phyloP scores from a whole-genome alignment of 768 basidiomycete species.

The Brasilioporus rufonigricans region DNA sequence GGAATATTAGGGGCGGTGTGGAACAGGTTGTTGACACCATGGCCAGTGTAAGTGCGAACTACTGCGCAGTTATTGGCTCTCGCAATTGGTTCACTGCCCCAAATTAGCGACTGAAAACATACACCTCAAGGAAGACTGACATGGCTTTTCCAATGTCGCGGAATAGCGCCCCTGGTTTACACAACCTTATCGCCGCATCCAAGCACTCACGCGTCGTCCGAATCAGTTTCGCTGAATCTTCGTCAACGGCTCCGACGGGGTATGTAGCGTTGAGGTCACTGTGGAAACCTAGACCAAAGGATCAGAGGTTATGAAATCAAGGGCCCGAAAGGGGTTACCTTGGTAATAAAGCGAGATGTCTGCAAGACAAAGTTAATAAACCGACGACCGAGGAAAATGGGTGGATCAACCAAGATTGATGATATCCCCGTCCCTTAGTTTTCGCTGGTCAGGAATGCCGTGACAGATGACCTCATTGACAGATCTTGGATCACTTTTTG shows the following conservation, averaged over 20 bases:
- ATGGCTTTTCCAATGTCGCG: slow-evolving; percentile 86
- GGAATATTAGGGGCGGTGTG: slow-evolving; percentile 86
- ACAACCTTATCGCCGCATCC: slow-evolving; percentile 86
- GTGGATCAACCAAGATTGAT: slow-evolving; percentile 77
- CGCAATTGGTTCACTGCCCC: slow-evolving; percentile 75
- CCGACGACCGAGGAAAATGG: slow-evolving; percentile 5
- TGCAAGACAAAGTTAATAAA: slow-evolving; percentile 30
- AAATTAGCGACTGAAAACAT: slow-evolving; percentile 11
- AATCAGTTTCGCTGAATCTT: slow-evolving; percentile 80
- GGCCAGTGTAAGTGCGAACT: slow-evolving; percentile 89
- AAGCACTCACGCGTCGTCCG: slow-evolving; percentile 77
- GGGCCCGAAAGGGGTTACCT: slow-evolving; percentile 41
- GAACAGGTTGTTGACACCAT: slow-evolving; percentile 86
- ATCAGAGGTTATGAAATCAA: neutral
- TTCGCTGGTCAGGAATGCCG: slow-evolving; percentile 88
- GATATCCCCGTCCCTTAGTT: slow-evolving; percentile 89
- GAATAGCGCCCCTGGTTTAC: slow-evolving; percentile 91
- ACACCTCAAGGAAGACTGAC: slow-evolving; percentile 44
- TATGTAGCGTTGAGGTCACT: slow-evolving; percentile 93
- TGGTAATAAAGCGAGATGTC: slow-evolving; percentile 81
- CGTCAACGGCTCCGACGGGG: slow-evolving; percentile 82
- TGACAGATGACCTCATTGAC: slow-evolving; percentile 97
- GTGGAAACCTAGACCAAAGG: slow-evolving; percentile 65
- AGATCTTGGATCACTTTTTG: slow-evolving; percentile 48
- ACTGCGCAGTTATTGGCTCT: slow-evolving; percentile 83